Base-by-base conservation (phyloP, 148 eudicot species). In the Cornus kousa region DNA sequence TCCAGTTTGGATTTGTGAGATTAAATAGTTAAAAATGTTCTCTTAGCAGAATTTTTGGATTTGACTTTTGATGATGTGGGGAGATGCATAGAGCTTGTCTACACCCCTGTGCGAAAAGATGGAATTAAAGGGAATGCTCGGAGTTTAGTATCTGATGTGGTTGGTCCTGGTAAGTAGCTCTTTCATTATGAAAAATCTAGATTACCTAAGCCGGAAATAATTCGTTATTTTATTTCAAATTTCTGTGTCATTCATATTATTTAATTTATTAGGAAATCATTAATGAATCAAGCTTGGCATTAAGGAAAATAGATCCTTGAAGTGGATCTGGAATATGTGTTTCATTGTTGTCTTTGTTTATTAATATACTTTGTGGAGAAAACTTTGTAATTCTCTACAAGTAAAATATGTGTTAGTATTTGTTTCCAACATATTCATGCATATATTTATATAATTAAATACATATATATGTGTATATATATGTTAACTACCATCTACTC, bases 61-160 rank as follows among this genome's bases (percentile, higher is more conserved):
- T 83, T 96, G 74, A 74, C 90, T 71, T 75, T 91, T 67, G 91
- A 91, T 75, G 95, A 96, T 82, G 95, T 96, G 81, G 95, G 97
- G 76, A 80, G 86, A 74, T 80, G 86, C 43, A 79, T 96, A 78
- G 93, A 96, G 85, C 72, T 92, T 74, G 80, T 84, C 60, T 96
- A 92, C 77, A 94, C 97, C 48, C 99, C 99, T 80, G 92, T 94
- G 50, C 89, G 99, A 22, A 86, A 79, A 69, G 99, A 96, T 85
- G 94, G 97, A 66, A 70, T 76, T 35, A 85, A 69, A 83, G 99
- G 99, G 59, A 77, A 50, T 73, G 78, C 94, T 66, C 81, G 40
- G 81, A 84, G 88, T 71, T 66, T 90, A 73, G 67, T 87, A 74
- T 92, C 95, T 81, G 74, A 82, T 79, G 84, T 87, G 50, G 87